Evolutionary conservation across 495 filamentous ascomycete genomes (phyloP), one percentile per base, ranked within the genome.

Genomic region (Penicillium argentinense): DNA sequence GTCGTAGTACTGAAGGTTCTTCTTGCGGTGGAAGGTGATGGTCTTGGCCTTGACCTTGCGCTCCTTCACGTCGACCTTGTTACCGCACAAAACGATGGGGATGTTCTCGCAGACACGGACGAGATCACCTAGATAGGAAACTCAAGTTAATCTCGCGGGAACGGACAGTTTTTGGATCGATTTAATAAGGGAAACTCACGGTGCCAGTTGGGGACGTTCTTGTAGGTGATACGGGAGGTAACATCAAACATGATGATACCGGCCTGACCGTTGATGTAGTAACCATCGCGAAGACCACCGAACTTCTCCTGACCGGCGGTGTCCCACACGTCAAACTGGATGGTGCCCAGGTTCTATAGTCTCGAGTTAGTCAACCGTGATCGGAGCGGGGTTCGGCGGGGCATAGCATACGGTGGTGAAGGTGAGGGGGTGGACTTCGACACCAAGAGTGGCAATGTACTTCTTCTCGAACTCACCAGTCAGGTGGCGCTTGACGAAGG

Each of bases 231-330:
- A 69, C 95, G 89, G 53, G 95, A 97, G 38, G 95, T 99, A 46
- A 99, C 95, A 71, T 99, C 95, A 76, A 99, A 99, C 95, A 99
- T 99, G 85, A 99, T 97, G 80, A 99, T 95, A 77, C 95, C 95
- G 71, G 93, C 97, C 77, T 97, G 93, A 56, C 95, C 95, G 81
- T 97, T 97, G 84, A 99, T 99, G 76, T 99, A 99, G 82, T 99
- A 99, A 51, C 95, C 95, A 78, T 99, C 95, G 75, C 95, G 85
- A 61, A 99, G 88, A 79, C 95, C 95, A 78, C 95, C 95, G 59
- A 99, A 99, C 83, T 99, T 99, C 83, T 99, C 95, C 74, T 99
- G 95, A 57, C 95, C 95, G 58, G 95, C 95, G 53, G 95, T 99
- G 69, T 99, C 95, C 95, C 95, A 99, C 50, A 97, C 95, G 71